Base-by-base conservation (phyloP, 2,329 filamentous ascomycete species). In the Furcasterigmium furcatum region DNA sequence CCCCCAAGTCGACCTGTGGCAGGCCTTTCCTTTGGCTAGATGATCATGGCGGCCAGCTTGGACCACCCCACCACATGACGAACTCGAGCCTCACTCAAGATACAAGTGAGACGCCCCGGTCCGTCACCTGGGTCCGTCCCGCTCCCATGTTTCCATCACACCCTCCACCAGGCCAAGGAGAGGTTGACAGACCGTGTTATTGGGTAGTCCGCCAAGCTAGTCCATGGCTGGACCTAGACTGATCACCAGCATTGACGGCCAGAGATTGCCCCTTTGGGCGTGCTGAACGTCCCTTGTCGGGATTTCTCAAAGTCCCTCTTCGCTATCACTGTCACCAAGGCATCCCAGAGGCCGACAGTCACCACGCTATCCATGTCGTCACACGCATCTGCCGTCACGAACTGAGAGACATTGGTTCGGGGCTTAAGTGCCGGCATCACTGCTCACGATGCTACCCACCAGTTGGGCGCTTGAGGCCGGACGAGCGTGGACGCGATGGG, bases 121-220 rank as follows among this genome's bases (percentile, higher is more conserved):
- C 40, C 40, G 29, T 21, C 19, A 20, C 18, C 20, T 20, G 21
- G 27, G 27, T 18, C 30, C 40, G 30, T 34, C 40, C 40, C 40
- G 40, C 24, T 34, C 19, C 40, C 40, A 22, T 34, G 40, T 42
- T 34, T 22, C 19, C 40, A 34, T 42, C 27, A 30, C 40, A 42
- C 40, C 40, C 40, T 42, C 40, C 30, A 36, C 7, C 30, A 36
- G 9, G 5, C 8, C 16, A 18, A 16, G 16, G 18, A 18, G 18
- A 18, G 34, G 34, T 18, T 36, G 34, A 16, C 19, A 7, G 34
- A 10, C 9, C 12, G 5, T 9, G 34, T 8, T 16, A 36, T 36
- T 36, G 34, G 34, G 34, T 7, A 25, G 29, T 27, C 10, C 22
- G 19, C 18, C 20, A 25, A 22, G 38, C 21, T 19, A 24, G 38